Evolutionary conservation across 768 basidiomycete species (phyloP).

Genomic region (Galerina marginata): DNA sequence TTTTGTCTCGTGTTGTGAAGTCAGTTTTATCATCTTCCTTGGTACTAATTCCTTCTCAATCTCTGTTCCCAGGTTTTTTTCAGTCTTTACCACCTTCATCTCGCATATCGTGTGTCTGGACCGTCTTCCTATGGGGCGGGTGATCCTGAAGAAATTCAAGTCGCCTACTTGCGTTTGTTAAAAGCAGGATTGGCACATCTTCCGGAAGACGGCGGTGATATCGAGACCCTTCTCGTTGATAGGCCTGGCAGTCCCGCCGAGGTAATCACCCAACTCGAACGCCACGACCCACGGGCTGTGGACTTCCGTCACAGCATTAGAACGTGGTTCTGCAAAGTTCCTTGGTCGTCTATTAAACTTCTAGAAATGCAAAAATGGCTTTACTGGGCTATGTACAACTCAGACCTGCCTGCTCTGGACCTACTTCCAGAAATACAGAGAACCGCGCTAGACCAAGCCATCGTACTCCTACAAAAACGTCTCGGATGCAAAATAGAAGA

Average conservation of each 20-base stretch:
- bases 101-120: slow-evolving; percentile 52
- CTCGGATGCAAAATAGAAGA: slow-evolving; percentile 68
- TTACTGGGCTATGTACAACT: slow-evolving; percentile 83
- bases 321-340: slow-evolving; percentile 78
- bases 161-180: slow-evolving; percentile 64
- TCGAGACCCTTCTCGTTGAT: slow-evolving; percentile 52
- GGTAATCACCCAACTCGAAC: slow-evolving; percentile 57
- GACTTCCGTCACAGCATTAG: slow-evolving; percentile 74
- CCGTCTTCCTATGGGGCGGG: slow-evolving; percentile 49
- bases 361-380: slow-evolving; percentile 76
- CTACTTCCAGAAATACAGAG: slow-evolving; percentile 51
- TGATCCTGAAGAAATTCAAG: slow-evolving; percentile 60
- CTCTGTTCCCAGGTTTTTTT: slow-evolving; percentile 59
- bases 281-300: slow-evolving; percentile 70
- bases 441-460: slow-evolving; percentile 59
- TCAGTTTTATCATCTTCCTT: slow-evolving; percentile 30
- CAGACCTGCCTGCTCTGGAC: slow-evolving; percentile 58
- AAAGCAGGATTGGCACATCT: slow-evolving; percentile 67
- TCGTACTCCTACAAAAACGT: slow-evolving; percentile 72
- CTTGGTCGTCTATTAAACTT: slow-evolving; percentile 73
- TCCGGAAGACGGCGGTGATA: slow-evolving; percentile 56
- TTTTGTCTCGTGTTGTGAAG: slow-evolving; percentile 63
- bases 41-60: slow-evolving; percentile 1
- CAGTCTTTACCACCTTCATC: slow-evolving; percentile 64
- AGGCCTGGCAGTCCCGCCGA: slow-evolving; percentile 70